Percentiles rank a stretch among this genome's conserved stretches.
Evolutionary conservation across 1,139 yeast genomes (phyloP).

Genomic region (Yamadazyma taylorii): DNA sequence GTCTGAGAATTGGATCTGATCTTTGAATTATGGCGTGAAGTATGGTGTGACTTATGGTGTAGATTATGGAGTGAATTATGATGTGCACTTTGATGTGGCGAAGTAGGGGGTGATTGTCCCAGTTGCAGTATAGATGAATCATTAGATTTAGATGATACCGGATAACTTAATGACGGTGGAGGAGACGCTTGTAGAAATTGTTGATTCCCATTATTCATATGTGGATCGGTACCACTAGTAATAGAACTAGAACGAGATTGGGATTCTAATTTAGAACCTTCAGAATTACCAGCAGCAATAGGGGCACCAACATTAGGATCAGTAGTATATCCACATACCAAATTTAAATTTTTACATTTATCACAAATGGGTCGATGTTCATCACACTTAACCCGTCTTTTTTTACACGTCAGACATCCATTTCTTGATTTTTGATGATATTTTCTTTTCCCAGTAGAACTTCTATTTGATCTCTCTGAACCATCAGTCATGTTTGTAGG

Average conservation of each 20-base stretch:
- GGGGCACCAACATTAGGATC: too few relatives aligned
- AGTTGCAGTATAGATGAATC: too few relatives aligned
- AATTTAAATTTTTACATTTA: slow-evolving; percentile 74
- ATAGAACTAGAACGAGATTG: background rate
- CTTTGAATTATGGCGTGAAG: too few relatives aligned
- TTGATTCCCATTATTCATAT: background rate
- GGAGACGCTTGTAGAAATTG: slow-evolving; percentile 1
- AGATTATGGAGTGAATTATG: too few relatives aligned
- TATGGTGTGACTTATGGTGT: too few relatives aligned
- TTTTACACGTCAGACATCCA: slow-evolving; percentile 88
- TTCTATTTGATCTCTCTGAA: slow-evolving; percentile 11
- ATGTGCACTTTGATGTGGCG: too few relatives aligned
- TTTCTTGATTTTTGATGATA: slow-evolving; percentile 84
- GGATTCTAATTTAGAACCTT: background rate
- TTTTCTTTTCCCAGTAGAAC: slow-evolving; percentile 54
- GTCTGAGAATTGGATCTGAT: too few relatives aligned
- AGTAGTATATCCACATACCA: slow-evolving; percentile 63
- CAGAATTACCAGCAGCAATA: too few relatives aligned
- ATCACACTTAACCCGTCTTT: slow-evolving; percentile 89
- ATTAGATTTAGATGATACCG: too few relatives aligned
- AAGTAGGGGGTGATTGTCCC: too few relatives aligned
- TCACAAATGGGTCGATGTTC: slow-evolving; percentile 78
- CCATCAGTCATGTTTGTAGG: background rate
- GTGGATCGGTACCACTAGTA: too few relatives aligned
- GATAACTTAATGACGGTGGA: background rate